Evolutionary conservation across 768 basidiomycete genomes (phyloP).

Genomic region (Terana coerulea): DNA sequence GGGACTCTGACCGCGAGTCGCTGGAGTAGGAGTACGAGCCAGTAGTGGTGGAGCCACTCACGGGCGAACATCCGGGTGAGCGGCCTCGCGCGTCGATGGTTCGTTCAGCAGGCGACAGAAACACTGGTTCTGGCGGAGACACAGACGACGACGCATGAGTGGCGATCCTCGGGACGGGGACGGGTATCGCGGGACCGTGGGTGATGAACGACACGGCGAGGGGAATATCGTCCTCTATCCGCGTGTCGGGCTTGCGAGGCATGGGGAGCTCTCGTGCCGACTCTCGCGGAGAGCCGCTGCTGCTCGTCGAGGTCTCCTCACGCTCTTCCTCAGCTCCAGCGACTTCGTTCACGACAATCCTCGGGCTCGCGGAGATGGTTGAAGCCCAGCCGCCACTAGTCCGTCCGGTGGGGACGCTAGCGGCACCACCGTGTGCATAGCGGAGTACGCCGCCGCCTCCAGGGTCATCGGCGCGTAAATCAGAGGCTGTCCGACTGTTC

Average conservation of each 20-base stretch:
- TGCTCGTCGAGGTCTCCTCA: conserved; percentile 26
- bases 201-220: conserved; percentile 15
- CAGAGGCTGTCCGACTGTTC: conserved; percentile 5
- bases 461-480: conserved; percentile 13
- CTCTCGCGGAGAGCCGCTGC: conserved; percentile 1
- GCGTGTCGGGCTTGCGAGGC: conserved; percentile 4
- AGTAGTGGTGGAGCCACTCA: conserved; percentile 25
- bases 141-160: conserved; percentile 30
- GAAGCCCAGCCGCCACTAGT: conserved; percentile 15
- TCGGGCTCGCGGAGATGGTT: conserved; percentile 18
- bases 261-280: background rate
- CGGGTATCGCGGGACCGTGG: conserved; percentile 9
- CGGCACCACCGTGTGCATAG: conserved; percentile 22
- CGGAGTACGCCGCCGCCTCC: conserved; percentile 8
- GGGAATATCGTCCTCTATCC: conserved; percentile 12
- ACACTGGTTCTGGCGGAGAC: conserved; percentile 13
- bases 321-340: conserved; percentile 29
- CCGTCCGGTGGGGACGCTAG: conserved; percentile 23
- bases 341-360: conserved; percentile 33
- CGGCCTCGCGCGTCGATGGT: conserved; percentile 18
- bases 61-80: conserved; percentile 14
- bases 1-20: conserved; percentile 27
- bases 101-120: conserved; percentile 23
- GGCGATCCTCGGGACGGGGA: conserved; percentile 22
- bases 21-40: conserved; percentile 24